A percentile compares a stretch with the other conserved stretches of the same genome.
These are phyloP conservation scores for Primulina huaijiensis DNA, from an alignment of 257 asterid species.

Conservation along the genomic window DNA sequence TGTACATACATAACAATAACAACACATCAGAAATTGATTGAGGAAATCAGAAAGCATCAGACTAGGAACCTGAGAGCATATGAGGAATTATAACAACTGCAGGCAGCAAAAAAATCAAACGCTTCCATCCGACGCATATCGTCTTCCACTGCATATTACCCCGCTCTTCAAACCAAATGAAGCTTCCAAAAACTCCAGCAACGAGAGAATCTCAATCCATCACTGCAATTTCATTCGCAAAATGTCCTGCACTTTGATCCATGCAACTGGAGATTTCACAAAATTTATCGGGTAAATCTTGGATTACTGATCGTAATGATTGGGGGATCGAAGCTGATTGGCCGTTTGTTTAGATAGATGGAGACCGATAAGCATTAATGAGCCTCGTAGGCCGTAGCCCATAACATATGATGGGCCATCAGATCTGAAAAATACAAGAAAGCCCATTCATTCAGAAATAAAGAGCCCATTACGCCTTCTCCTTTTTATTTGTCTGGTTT, in stretches of 20 bases:
- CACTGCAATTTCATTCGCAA: not conserved
- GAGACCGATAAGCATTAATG: no score
- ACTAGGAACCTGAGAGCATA: slow-evolving; percentile 53
- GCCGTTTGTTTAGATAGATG: not conserved
- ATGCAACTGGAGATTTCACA: not conserved
- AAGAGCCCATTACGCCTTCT: no score
- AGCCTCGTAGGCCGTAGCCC: no score
- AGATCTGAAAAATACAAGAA: no score
- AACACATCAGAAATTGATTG: not conserved
- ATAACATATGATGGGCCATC: no score
- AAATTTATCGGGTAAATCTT: not conserved
- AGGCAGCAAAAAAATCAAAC: slow-evolving; percentile 58
- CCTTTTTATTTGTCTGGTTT: no score
- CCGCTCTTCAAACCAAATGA: slow-evolving; percentile 6
- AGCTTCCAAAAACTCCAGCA: slow-evolving; percentile 13
- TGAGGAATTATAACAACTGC: slow-evolving; percentile 45
- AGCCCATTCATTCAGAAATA: no score
- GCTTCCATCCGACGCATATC: slow-evolving; percentile 69
- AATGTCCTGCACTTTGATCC: not conserved
- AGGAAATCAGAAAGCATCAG: not conserved
- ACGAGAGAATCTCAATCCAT: not conserved
- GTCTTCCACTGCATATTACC: slow-evolving; percentile 47
- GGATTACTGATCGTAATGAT: not conserved
- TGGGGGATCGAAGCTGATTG: not conserved
- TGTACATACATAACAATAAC: not conserved